Conservation (phyloP, 2,329 filamentous ascomycete genomes). For the Colletotrichum siamense region DNA sequence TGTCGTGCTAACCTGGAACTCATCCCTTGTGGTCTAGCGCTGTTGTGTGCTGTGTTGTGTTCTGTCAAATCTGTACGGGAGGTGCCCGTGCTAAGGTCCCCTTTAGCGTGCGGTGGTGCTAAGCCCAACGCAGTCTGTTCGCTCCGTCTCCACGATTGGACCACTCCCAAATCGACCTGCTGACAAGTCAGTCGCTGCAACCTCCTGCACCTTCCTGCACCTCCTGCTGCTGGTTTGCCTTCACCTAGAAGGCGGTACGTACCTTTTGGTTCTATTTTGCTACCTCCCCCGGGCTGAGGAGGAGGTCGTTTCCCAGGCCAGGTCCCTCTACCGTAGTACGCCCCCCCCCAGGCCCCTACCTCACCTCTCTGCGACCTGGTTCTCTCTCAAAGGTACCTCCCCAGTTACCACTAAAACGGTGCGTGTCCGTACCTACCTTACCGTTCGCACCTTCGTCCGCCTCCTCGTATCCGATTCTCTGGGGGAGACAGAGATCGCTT, state of each 20-base stretch:
- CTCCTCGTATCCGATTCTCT: slow-evolving; percentile 22
- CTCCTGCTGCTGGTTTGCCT: background rate
- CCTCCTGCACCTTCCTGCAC: background rate
- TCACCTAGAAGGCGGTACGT: background rate
- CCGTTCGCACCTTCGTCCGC: background rate
- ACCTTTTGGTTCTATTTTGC: background rate
- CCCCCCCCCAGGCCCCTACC: background rate
- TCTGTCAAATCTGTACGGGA: background rate
- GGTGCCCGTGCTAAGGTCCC: background rate
- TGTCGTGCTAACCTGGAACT: slow-evolving; percentile 1
- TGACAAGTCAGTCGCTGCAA: background rate
- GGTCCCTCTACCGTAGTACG: background rate
- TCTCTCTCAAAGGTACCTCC: background rate
- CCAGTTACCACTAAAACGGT: background rate
- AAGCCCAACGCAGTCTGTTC: slow-evolving; percentile 8
- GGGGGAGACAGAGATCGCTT: slow-evolving; percentile 19
- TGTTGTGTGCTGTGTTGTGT: background rate
- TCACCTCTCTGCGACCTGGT: background rate
- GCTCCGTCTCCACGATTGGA: slow-evolving; percentile 11
- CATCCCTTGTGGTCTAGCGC: background rate
- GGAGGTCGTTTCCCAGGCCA: background rate
- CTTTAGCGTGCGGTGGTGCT: background rate
- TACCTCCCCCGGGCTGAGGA: background rate
- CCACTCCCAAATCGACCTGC: background rate
- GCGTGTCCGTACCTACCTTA: background rate